Conservation (phyloP, 805 yeast genomes). For the Saturnispora silvae region DNA sequence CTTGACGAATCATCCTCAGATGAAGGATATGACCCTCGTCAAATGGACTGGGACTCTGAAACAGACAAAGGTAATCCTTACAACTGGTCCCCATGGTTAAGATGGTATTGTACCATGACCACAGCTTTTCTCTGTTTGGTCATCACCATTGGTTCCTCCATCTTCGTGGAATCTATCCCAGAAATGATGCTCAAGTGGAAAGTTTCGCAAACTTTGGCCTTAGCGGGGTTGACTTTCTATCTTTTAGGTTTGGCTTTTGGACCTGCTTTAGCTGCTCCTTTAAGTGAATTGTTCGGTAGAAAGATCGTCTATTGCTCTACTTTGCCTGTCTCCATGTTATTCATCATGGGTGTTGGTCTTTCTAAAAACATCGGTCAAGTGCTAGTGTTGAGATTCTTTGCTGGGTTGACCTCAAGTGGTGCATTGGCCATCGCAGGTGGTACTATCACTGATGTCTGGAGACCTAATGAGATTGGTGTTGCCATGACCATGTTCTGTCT, state of each 20-base stretch:
- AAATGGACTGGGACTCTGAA: constrained; percentile 48
- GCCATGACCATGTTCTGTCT: constrained; percentile 75
- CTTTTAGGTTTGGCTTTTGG: constrained; percentile 62
- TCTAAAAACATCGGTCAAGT: constrained; percentile 50
- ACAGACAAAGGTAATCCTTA: constrained; percentile 54
- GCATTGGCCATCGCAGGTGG: constrained; percentile 83
- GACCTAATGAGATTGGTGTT: constrained; percentile 48
- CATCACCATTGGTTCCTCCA: constrained; percentile 66
- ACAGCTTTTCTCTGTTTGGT: constrained; percentile 57
- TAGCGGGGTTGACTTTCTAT: constrained; percentile 63
- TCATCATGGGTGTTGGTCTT: constrained; percentile 65
- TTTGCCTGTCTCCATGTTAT: constrained; percentile 57
- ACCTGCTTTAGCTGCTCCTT: constrained; percentile 62
- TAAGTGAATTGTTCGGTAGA: constrained; percentile 62
- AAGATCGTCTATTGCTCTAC: constrained; percentile 48
- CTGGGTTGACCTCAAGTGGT: constrained; percentile 71
- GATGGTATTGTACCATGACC: constrained; percentile 56
- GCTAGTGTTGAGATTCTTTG: constrained; percentile 59
- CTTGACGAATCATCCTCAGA: constrained; percentile 6
- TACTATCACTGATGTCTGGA: constrained; percentile 70
- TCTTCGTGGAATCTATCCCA: constrained; percentile 55
- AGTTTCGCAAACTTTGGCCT: constrained; percentile 48
- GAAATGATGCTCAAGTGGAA: constrained; percentile 38
- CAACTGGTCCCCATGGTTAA: constrained; percentile 56
- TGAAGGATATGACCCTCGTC: constrained; percentile 28